Percentiles rank a stretch among this genome's conserved stretches.
These are phyloP conservation scores for Spiraea crenata DNA, from an alignment of 331 rosid species.

Conservation along the genomic window DNA sequence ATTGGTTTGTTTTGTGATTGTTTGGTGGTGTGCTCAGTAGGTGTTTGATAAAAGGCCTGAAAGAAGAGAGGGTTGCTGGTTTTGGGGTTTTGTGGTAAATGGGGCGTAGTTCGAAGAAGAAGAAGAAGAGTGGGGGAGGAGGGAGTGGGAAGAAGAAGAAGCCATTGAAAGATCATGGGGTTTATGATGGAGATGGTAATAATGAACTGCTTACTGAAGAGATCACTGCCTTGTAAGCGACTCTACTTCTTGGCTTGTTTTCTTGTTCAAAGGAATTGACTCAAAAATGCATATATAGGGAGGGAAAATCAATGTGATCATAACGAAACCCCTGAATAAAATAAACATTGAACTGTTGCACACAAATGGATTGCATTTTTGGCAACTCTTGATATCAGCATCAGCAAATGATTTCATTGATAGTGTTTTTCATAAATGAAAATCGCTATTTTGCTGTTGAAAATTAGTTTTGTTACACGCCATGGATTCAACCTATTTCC, in stretches of 20 bases:
- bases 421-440: background rate
- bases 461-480: background rate
- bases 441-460: background rate
- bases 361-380: background rate
- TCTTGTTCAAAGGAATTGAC: background rate
- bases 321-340: background rate
- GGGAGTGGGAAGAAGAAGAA: slow-evolving; percentile 68
- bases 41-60: background rate
- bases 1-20: background rate
- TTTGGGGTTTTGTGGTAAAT: slow-evolving; percentile 26
- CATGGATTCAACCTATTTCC: background rate
- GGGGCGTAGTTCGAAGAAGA: slow-evolving; percentile 86
- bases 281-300: background rate
- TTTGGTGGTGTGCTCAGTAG: background rate
- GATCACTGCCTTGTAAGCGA: slow-evolving; percentile 81
- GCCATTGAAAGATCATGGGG: slow-evolving; percentile 61
- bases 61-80: background rate
- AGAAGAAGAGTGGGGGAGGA: slow-evolving; percentile 56
- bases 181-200: slow-evolving; percentile 39
- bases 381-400: background rate
- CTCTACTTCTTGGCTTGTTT: slow-evolving; percentile 1
- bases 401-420: background rate
- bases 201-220: slow-evolving; percentile 75
- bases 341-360: background rate
- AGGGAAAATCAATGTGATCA: background rate